Evolutionary conservation across 805 yeast species (phyloP), one percentile per base, ranked within the genome.

Genomic region (Monosporozyma solicola): DNA sequence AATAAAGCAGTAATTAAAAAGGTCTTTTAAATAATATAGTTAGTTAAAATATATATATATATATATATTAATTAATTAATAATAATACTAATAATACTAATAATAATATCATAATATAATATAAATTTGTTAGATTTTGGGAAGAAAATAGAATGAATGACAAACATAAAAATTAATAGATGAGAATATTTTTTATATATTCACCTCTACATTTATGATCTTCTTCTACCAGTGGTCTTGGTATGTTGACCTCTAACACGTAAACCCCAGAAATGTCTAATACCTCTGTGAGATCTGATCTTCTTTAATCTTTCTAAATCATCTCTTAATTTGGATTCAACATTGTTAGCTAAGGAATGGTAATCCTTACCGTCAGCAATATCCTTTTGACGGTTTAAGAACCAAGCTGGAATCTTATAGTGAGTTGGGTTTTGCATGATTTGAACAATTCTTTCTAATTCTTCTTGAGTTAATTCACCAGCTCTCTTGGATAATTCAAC

Each of bases 241-340:
- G 99, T 94, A 84, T 94, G 99, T 84, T 94, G 99, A 82, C 99
- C 99, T 85, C 99, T 90, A 79, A 95, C 99, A 84, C 94, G 94
- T 77, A 94, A 83, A 77, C 97, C 97, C 98, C 97, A 94, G 92
- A 85, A 91, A 84, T 94, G 99, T 86, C 99, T 90, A 79, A 94
- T 86, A 92, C 99, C 99, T 81, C 98, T 85, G 94, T 94, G 99
- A 74, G 98, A 82, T 85, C 99, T 95, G 87, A 95, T 94, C 83
- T 94, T 94, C 96, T 95, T 95, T 80, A 94, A 84, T 85, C 98
- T 92, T 84, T 94, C 99, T 78, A 94, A 83, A 75, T 94, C 99
- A 76, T 94, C 99, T 88, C 99, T 94, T 79, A 94, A 87, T 83
- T 94, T 94, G 71, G 96, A 87, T 82, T 95, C 99, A 78, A 94